phyloP scores from a whole-genome alignment of 2,329 filamentous ascomycete species.

The Aspergillus ochraceoroseus region DNA sequence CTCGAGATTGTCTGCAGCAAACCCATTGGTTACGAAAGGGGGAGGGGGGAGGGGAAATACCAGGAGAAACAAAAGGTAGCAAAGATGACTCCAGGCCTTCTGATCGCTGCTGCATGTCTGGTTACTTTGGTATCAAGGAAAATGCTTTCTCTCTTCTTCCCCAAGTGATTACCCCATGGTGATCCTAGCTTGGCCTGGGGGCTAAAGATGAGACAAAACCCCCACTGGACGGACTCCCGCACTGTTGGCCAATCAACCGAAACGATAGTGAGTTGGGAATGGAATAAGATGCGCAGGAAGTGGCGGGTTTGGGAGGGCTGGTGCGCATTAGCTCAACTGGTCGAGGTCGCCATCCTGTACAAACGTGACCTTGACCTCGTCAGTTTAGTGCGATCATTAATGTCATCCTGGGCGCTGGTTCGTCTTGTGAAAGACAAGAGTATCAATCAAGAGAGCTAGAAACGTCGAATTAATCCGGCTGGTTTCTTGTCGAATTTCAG shows the following conservation, averaged over 20 bases:
- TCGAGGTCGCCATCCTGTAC: constrained; percentile 7
- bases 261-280: not conserved
- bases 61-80: constrained; percentile 1
- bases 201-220: constrained; percentile 9
- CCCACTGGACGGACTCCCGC: not conserved
- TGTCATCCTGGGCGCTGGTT: constrained; percentile 1
- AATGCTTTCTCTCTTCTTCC: no score
- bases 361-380: constrained; percentile 11
- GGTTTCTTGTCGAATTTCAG: no score
- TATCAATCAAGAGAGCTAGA: no score
- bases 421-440: no score
- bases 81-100: no score
- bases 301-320: constrained; percentile 4
- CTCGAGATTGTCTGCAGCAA: not conserved
- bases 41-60: no score
- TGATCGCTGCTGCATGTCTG: not conserved
- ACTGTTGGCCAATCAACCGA: constrained; percentile 1
- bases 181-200: constrained; percentile 12
- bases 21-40: not conserved
- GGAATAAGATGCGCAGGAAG: not conserved
- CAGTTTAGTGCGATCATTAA: constrained; percentile 9
- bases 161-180: constrained; percentile 20
- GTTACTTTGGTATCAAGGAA: not conserved
- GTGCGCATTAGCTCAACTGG: not conserved
- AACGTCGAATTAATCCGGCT: no score